Evolutionary conservation across 306 rosid genomes (phyloP).

Genomic region (Ochetophila trinervis): DNA sequence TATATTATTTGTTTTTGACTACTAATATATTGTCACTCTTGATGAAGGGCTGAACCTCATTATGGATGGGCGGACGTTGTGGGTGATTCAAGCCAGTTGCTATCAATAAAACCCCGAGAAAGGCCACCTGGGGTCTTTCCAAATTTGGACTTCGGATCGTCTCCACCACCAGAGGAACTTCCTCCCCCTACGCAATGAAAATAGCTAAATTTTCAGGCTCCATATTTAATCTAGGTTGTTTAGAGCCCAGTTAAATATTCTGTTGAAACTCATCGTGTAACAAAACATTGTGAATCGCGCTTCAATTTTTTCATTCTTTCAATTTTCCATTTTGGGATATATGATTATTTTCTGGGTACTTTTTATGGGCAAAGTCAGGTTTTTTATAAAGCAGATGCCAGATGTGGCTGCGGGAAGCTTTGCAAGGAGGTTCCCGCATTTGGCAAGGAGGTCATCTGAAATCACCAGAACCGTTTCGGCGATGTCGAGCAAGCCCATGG

Average conservation of each 20-base stretch:
- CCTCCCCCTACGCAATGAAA: slow-evolving; percentile 39
- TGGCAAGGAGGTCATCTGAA: too few relatives aligned
- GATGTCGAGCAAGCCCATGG: too few relatives aligned
- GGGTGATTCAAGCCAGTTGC: slow-evolving; percentile 82
- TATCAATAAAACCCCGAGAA: slow-evolving; percentile 74
- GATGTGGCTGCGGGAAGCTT: too few relatives aligned
- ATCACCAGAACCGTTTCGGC: too few relatives aligned
- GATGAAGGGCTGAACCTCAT: slow-evolving; percentile 87
- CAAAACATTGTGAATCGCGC: slow-evolving; percentile 28
- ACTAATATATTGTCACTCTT: background rate
- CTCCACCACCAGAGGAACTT: slow-evolving; percentile 39
- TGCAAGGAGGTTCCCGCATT: too few relatives aligned
- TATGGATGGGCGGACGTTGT: slow-evolving; percentile 98
- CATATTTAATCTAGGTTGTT: slow-evolving; percentile 21
- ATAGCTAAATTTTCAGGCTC: slow-evolving; percentile 14
- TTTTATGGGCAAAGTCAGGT: background rate
- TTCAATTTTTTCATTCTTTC: slow-evolving; percentile 68
- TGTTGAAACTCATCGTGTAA: slow-evolving; percentile 26
- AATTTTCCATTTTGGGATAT: background rate
- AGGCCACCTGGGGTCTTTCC: slow-evolving; percentile 86
- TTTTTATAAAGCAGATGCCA: too few relatives aligned
- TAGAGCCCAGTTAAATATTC: slow-evolving; percentile 13
- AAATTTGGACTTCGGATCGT: slow-evolving; percentile 57
- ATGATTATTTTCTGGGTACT: background rate
- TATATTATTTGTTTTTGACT: too few relatives aligned